Base-by-base conservation (phyloP, 2,329 filamentous ascomycete genomes). In the Fusarium haematococcum region DNA sequence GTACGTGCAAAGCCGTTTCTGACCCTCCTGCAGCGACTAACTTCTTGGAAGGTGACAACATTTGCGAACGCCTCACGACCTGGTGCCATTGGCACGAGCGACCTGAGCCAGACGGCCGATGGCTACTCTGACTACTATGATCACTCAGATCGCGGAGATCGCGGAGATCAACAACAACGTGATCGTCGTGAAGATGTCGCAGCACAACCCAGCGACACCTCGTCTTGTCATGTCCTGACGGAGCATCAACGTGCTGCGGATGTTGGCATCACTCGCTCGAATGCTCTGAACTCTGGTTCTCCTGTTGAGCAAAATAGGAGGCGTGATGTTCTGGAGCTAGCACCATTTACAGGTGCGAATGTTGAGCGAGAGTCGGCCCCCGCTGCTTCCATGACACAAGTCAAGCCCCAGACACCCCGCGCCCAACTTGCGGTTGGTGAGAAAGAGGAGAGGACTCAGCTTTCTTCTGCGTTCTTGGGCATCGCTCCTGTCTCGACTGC, bases 1-100 rank as follows among this genome's bases (percentile, higher is more conserved):
- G 73, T 75, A 77, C 37, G 75, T 65, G 16, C 33, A 20, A 14
- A 11, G 10, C 10, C 30, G 2, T 27, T 32, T 6, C 54, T 25
- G 4, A 43, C 6, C 30, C 10, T 48, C 6, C 14, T 39, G 41
- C 61, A 32, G 43, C 50, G 41, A 70, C 71, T 78, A 70, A 76
- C 75, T 66, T 62, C 32, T 59, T 41, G 56, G 58, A 73, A 77
- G 76, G 71, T 41, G 52, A 62, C 63, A 57, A 39, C 50, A 23
- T 59, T 71, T 65, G 61, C 61, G 33, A 50, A 41, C 13, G 32
- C 39, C 57, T 18, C 39, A 13, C 39, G 25, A 57, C 30, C 39
- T n/a, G 48, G 14, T 37, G 54, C 41, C 56, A 25, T 39, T 50
- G 57, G 62, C 58, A 56, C 63, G 6, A 39, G 20, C 18, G 35